Conservation (phyloP, 495 filamentous ascomycete species). For the Penicillium cinerascens region DNA sequence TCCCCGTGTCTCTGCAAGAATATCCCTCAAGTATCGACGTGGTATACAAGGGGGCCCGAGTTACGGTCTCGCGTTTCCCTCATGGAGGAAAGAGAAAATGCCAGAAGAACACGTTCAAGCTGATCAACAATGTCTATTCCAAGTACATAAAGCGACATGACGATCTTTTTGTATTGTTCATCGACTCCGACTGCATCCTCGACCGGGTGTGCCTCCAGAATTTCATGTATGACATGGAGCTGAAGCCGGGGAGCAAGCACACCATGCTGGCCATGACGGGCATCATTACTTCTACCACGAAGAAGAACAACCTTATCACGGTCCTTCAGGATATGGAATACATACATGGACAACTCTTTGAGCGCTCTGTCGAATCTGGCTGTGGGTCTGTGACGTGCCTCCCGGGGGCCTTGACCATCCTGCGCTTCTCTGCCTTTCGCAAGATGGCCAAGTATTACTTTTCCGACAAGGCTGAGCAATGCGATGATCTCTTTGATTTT, state of each 20-base stretch:
- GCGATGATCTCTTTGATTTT: constrained; percentile 94
- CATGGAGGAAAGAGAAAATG: constrained; percentile 94
- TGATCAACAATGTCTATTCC: constrained; percentile 90
- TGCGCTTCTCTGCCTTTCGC: constrained; percentile 94
- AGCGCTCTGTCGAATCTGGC: constrained; percentile 92
- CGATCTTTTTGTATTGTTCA: constrained; percentile 93
- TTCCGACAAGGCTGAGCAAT: constrained; percentile 93
- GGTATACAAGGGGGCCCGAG: constrained; percentile 71
- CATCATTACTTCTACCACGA: constrained; percentile 91
- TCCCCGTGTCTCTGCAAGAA: constrained; percentile 68
- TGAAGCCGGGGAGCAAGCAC: constrained; percentile 87
- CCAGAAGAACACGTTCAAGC: constrained; percentile 89
- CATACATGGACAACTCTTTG: constrained; percentile 94
- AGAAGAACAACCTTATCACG: constrained; percentile 85
- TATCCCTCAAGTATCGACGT: constrained; percentile 94
- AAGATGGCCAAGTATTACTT: constrained; percentile 99
- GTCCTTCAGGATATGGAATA: constrained; percentile 98
- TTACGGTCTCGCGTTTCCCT: constrained; percentile 90
- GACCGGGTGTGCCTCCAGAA: constrained; percentile 93
- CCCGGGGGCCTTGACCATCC: constrained; percentile 88
- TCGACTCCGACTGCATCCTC: constrained; percentile 96
- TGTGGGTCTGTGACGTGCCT: constrained; percentile 95
- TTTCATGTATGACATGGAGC: constrained; percentile 98
- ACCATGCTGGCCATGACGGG: constrained; percentile 99
- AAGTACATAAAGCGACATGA: constrained; percentile 87